A percentile compares a stretch with the other conserved stretches of the same genome.
Evolutionary conservation across 1,139 yeast species (phyloP).

Genomic region (Kazachstania sp.): DNA sequence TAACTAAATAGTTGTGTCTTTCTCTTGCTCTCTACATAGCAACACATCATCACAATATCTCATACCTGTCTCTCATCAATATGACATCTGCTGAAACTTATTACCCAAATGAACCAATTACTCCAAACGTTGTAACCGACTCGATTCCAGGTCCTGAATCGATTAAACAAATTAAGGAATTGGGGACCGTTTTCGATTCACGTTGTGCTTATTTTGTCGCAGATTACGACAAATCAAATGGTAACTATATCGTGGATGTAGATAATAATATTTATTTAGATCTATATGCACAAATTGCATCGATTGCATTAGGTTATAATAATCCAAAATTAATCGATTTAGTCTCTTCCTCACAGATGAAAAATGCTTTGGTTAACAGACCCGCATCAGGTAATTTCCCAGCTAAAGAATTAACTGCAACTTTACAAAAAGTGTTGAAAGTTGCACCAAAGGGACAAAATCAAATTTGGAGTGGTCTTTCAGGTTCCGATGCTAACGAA

Average conservation of each 20-base stretch:
- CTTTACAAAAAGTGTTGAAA: slow-evolving; percentile 48
- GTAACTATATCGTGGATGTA: slow-evolving; percentile 63
- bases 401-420: slow-evolving; percentile 42
- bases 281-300: slow-evolving; percentile 64
- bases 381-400: slow-evolving; percentile 76
- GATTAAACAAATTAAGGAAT: slow-evolving; percentile 37
- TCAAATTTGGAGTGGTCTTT: slow-evolving; percentile 60
- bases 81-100: slow-evolving; percentile 45
- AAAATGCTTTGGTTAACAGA: slow-evolving; percentile 57
- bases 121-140: slow-evolving; percentile 41
- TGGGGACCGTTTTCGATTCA: slow-evolving; percentile 53
- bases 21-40: no score
- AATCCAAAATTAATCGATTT: slow-evolving; percentile 59
- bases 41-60: no score
- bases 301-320: slow-evolving; percentile 68
- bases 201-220: slow-evolving; percentile 63
- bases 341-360: slow-evolving; percentile 58
- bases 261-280: slow-evolving; percentile 61
- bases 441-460: slow-evolving; percentile 65
- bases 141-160: slow-evolving; percentile 58
- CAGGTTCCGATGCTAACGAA: slow-evolving; percentile 73
- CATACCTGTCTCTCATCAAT: no score
- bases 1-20: no score
- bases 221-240: slow-evolving; percentile 57
- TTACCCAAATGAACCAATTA: slow-evolving; percentile 50